Evolutionary conservation across 2,329 filamentous ascomycete genomes (phyloP), one percentile per base, ranked within the genome.

Genomic region (Arthrobotrys musiformis): DNA sequence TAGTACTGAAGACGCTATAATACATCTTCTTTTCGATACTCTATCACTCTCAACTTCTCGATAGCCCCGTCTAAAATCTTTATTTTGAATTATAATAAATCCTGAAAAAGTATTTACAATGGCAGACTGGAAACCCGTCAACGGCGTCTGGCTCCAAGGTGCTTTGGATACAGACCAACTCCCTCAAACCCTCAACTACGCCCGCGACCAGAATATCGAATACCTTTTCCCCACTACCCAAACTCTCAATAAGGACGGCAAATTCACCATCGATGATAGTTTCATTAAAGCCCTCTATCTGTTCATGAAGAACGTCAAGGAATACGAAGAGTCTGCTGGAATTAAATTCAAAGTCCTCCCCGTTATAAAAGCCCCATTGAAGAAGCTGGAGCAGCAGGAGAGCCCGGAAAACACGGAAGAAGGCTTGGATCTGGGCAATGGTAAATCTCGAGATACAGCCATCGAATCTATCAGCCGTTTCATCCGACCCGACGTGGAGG

Each of bases 291-390:
- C 35, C n/a, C 50, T 56, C 13, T 22, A 40, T 4, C 30, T 40
- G 17, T 58, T 40, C 33, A 58, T 58, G 54, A 8, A n/a, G 22
- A 40, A 17, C 1, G 9, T 58, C 2, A 22, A 58, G 26, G 33
- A 58, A 22, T 40, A 58, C 54, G 54, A 58, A 40, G 54, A 37
- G 0, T 58, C 54, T 4, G 4, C 54, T 11, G 54, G 54, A 4
- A 40, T 24, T 17, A 37, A 24, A n/a, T 58, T 58, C 54, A 58
- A 58, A 26, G 19, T 58, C 54, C 13, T 58, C 17, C 54, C 54
- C 4, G 33, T 24, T 5, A 17, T 58, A 1, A 13, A 26, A 4
- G 19, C 19, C 1, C 26, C 15, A 9, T 40, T 40, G 15, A 7
- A 58, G 19, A 28, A 28, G n/a, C n/a, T n/a, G n/a, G n/a, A n/a